Evolutionary conservation across 2,329 filamentous ascomycete genomes (phyloP).

Genomic region (Diaporthe aspalathi): DNA sequence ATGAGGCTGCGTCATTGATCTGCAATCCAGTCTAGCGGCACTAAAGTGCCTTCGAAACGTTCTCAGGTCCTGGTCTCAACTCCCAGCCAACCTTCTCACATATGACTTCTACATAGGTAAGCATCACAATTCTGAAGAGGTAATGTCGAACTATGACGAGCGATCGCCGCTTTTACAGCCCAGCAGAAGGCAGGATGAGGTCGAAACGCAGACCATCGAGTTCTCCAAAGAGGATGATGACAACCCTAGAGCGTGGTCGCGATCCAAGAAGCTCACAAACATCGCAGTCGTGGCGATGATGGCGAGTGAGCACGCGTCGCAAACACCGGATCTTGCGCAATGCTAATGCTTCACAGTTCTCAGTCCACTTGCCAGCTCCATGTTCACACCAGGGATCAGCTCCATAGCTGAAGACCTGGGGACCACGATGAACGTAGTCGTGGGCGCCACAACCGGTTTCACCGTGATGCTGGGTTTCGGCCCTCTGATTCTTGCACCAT

Average conservation of each 20-base stretch:
- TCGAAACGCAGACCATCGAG: slow-evolving; percentile 11
- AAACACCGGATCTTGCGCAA: neutral
- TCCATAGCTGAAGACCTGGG: slow-evolving; percentile 31
- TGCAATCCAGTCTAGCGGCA: neutral
- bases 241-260: slow-evolving; percentile 32
- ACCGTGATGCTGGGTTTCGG: slow-evolving; percentile 33
- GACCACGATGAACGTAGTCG: slow-evolving; percentile 31
- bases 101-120: neutral
- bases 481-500: slow-evolving; percentile 33
- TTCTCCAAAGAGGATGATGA: slow-evolving; percentile 32
- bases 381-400: slow-evolving; percentile 36
- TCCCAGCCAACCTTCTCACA: neutral
- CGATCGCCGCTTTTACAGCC: slow-evolving; percentile 33
- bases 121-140: neutral
- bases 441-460: slow-evolving; percentile 33
- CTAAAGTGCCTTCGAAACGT: neutral
- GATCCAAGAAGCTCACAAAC: slow-evolving; percentile 33
- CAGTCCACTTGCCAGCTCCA: slow-evolving; percentile 38
- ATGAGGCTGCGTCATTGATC: slow-evolving; percentile 22
- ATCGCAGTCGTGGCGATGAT: slow-evolving; percentile 37
- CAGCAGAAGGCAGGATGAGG: neutral
- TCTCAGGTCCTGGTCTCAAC: neutral
- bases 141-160: slow-evolving; percentile 35
- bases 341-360: slow-evolving; percentile 25
- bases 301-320: slow-evolving; percentile 5